Conservation (phyloP, 2,329 filamentous ascomycete genomes). For the Geoglossum cookeanum region DNA sequence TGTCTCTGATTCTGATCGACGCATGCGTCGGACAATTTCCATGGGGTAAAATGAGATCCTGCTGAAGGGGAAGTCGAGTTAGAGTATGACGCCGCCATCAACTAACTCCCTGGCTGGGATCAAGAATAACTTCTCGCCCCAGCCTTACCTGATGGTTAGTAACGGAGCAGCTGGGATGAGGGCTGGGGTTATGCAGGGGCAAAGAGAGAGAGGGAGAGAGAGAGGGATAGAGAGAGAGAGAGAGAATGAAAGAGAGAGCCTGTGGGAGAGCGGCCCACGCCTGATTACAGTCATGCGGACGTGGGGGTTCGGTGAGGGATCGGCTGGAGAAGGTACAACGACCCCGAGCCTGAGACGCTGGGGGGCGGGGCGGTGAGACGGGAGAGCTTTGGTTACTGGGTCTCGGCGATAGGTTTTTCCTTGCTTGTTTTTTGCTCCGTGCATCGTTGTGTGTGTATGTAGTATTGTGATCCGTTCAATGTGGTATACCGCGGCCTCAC, state of each 20-base stretch:
- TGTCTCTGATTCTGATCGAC: not conserved
- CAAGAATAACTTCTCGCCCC: not conserved
- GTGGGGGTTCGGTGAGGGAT: not conserved
- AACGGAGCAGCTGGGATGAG: not conserved
- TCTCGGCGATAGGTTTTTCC: conserved; percentile 2
- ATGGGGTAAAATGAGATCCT: not conserved
- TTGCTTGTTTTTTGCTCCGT: not conserved
- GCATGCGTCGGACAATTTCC: not conserved
- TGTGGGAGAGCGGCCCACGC: too few relatives aligned
- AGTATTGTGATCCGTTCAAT: too few relatives aligned
- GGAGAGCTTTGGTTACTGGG: not conserved
- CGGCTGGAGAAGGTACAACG: not conserved
- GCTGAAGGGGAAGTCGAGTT: not conserved
- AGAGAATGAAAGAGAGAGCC: too few relatives aligned
- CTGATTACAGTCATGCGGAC: too few relatives aligned
- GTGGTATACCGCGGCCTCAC: too few relatives aligned
- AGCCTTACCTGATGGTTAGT: not conserved
- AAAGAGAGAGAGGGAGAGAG: not conserved
- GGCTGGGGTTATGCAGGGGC: not conserved
- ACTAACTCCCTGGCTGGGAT: not conserved
- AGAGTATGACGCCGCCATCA: not conserved
- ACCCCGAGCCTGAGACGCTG: not conserved
- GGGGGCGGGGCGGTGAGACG: not conserved
- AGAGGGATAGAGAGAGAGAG: not conserved
- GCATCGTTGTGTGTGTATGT: too few relatives aligned